Evolutionary conservation across 441 rosid species (phyloP).

Genomic region (Jatropha podagrica): DNA sequence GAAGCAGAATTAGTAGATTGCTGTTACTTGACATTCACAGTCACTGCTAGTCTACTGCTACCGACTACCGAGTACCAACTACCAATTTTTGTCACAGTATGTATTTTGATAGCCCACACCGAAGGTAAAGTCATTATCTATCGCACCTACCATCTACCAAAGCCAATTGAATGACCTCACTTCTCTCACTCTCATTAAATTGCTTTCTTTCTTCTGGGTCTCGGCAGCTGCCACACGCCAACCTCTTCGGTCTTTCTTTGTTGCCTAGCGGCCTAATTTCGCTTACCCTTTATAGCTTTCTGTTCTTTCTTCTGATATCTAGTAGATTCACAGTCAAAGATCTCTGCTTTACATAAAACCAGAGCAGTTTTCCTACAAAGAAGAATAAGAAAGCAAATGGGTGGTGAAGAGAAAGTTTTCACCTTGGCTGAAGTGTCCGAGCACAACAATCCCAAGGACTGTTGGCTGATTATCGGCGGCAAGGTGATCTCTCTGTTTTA

Average conservation of each 20-base stretch:
- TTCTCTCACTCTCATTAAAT: background rate
- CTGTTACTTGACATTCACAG: background rate
- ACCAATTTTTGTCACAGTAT: too few species aligned
- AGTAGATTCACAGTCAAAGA: background rate
- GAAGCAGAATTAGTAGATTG: too few species aligned
- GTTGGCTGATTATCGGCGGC: slow-evolving; percentile 73
- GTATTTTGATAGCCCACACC: background rate
- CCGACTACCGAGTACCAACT: background rate
- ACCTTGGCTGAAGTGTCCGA: slow-evolving; percentile 64
- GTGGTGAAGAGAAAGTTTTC: slow-evolving; percentile 49
- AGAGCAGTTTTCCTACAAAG: background rate
- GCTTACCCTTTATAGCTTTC: background rate
- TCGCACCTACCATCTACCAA: slow-evolving; percentile 10
- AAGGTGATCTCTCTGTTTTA: slow-evolving; percentile 38
- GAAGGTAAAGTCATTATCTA: background rate
- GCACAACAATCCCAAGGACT: slow-evolving; percentile 56
- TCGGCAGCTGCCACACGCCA: too few species aligned
- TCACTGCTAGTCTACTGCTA: too few species aligned
- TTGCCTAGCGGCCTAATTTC: background rate
- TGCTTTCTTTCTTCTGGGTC: too few species aligned
- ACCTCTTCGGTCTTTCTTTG: background rate
- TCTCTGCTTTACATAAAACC: background rate
- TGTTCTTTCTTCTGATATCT: too few species aligned
- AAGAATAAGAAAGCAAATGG: slow-evolving; percentile 30
- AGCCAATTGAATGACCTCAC: background rate